Conservation (phyloP, 1,284 basidiomycete genomes). For the Gomphus sp. region DNA sequence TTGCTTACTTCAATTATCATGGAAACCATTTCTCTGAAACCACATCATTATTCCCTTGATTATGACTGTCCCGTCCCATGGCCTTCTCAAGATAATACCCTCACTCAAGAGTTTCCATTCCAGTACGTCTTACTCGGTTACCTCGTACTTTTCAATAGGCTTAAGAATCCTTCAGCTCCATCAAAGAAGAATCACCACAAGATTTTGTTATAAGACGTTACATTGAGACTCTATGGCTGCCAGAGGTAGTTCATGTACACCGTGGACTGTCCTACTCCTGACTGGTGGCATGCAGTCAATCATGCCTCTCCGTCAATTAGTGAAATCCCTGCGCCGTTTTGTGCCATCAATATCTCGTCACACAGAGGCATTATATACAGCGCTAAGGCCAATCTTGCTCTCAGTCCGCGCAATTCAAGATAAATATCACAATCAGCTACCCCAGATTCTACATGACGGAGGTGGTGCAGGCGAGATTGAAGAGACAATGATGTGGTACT, state of each 20-base stretch:
- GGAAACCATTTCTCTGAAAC: not conserved
- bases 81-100: not conserved
- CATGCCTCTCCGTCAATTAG: conserved; percentile 49
- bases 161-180: not conserved
- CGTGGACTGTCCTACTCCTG: not conserved
- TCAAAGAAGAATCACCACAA: not conserved
- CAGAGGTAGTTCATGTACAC: conserved; percentile 36
- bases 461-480: conserved; percentile 52
- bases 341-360: conserved; percentile 18
- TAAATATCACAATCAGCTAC: conserved; percentile 57
- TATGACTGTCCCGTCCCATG: conserved; percentile 5
- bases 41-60: not conserved
- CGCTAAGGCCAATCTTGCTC: conserved; percentile 50
- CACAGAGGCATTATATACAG: conserved; percentile 47
- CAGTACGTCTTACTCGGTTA: not conserved
- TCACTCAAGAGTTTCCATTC: conserved; percentile 5
- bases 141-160: not conserved
- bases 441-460: conserved; percentile 40
- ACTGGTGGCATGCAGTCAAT: conserved; percentile 39
- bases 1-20: not conserved
- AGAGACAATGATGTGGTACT: conserved; percentile 67
- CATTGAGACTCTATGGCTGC: conserved; percentile 69
- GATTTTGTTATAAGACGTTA: conserved; percentile 31
- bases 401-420: conserved; percentile 42
- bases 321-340: conserved; percentile 42